phyloP scores from a whole-genome alignment of 139 green algal species.

The Microglena sp. region DNA sequence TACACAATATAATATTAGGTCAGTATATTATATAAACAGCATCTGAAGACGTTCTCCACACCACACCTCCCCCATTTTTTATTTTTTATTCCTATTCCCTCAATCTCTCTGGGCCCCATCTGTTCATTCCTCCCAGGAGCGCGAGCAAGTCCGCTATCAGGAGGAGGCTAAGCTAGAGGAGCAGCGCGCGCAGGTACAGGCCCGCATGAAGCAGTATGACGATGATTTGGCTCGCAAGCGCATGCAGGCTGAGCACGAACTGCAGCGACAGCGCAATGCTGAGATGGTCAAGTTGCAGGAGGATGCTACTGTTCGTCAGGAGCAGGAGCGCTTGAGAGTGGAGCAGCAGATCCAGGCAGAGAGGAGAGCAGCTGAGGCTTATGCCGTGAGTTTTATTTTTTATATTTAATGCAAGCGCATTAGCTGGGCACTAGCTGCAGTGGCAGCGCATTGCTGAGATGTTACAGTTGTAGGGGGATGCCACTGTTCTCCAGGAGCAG shows the following conservation, averaged over 20 bases:
- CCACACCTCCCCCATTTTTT: too few relatives aligned
- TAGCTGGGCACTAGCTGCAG: too few relatives aligned
- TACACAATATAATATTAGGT: too few relatives aligned
- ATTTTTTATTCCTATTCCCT: slow-evolving; percentile 1
- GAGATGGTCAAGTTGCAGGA: slow-evolving; percentile 81
- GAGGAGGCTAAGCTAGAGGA: slow-evolving; percentile 75
- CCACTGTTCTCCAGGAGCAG: slow-evolving; percentile 44
- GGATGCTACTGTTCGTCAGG: slow-evolving; percentile 54
- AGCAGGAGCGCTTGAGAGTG: slow-evolving; percentile 61
- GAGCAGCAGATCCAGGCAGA: slow-evolving; percentile 83
- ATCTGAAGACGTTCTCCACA: too few relatives aligned
- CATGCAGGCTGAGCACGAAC: slow-evolving; percentile 68
- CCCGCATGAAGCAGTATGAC: slow-evolving; percentile 76
- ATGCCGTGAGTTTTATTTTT: slow-evolving; percentile 40
- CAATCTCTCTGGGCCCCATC: not conserved
- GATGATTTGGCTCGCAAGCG: slow-evolving; percentile 69
- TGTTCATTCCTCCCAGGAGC: slow-evolving; percentile 46
- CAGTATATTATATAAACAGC: too few relatives aligned
- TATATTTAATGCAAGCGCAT: too few relatives aligned
- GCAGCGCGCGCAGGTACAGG: slow-evolving; percentile 60
- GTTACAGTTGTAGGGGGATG: slow-evolving; percentile 88
- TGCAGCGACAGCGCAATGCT: slow-evolving; percentile 62
- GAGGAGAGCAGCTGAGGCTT: slow-evolving; percentile 69
- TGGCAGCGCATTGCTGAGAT: too few relatives aligned
- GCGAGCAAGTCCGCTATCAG: slow-evolving; percentile 76